phyloP scores from a whole-genome alignment of 495 filamentous ascomycete genomes.

The Parachaetomium inaequale region DNA sequence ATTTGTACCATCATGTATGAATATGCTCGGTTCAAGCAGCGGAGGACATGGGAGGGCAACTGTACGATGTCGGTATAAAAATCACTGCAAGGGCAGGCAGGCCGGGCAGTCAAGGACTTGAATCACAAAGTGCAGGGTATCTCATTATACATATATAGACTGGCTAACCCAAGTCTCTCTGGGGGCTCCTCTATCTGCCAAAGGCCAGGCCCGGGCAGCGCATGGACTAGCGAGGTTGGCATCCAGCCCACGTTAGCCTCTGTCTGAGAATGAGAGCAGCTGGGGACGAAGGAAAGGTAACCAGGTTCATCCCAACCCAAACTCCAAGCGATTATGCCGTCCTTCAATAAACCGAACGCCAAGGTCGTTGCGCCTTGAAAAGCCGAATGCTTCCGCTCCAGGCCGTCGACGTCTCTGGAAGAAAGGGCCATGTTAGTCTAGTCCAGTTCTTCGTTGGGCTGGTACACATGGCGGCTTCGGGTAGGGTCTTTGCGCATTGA shows the following conservation, averaged over 20 bases:
- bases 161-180: neutral
- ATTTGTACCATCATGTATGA: constrained; percentile 3
- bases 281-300: constrained; percentile 5
- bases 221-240: neutral
- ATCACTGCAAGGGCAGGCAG: too few relatives aligned
- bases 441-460: constrained; percentile 73
- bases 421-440: constrained; percentile 32
- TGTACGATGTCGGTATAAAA: neutral
- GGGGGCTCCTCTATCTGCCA: too few relatives aligned
- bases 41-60: neutral
- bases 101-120: neutral
- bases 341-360: constrained; percentile 1
- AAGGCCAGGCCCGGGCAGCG: neutral
- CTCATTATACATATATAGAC: constrained; percentile 3
- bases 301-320: constrained; percentile 17
- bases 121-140: constrained; percentile 3
- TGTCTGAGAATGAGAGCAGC: constrained; percentile 4
- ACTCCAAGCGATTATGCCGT: constrained; percentile 3
- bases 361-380: neutral
- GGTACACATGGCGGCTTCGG: constrained; percentile 80
- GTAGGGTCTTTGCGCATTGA: constrained; percentile 88
- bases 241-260: constrained; percentile 24
- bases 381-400: neutral
- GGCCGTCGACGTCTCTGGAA: constrained; percentile 22
- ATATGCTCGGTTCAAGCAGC: neutral